Conservation (phyloP, 768 basidiomycete species). For the Coprinellus micaceus region DNA sequence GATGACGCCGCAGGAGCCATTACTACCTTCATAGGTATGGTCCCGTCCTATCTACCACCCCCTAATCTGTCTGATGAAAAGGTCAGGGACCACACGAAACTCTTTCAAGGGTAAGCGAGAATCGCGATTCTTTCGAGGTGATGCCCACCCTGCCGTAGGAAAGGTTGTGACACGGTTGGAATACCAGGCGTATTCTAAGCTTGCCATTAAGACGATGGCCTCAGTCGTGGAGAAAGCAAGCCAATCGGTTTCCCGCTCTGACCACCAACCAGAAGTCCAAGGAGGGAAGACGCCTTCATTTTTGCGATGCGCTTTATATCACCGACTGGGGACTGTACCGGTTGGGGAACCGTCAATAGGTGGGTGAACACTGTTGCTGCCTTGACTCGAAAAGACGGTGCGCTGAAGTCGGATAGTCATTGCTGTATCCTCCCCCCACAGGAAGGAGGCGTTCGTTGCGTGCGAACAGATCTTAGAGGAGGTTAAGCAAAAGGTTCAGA, state of each 20-base stretch:
- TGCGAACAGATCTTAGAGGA: constrained; percentile 85
- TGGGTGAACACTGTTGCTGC: constrained; percentile 16
- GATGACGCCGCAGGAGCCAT: constrained; percentile 68
- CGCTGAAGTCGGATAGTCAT: constrained; percentile 44
- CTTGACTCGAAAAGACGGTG: not conserved
- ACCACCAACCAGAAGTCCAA: constrained; percentile 32
- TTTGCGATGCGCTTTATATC: constrained; percentile 62
- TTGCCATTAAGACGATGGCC: constrained; percentile 76
- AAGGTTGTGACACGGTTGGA: constrained; percentile 69
- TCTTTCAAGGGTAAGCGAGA: constrained; percentile 65
- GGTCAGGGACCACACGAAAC: constrained; percentile 68
- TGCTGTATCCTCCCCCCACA: constrained; percentile 79
- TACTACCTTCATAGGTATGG: constrained; percentile 71
- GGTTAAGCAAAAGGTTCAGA: constrained; percentile 77
- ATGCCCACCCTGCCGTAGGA: constrained; percentile 36
- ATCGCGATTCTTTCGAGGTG: not conserved
- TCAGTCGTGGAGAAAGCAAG: constrained; percentile 51
- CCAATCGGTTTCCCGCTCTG: constrained; percentile 38
- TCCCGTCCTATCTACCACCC: not conserved
- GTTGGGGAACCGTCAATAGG: constrained; percentile 77
- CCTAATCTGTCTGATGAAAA: not conserved
- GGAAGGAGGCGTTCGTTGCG: constrained; percentile 74
- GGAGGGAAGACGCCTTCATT: constrained; percentile 29
- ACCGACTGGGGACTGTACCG: constrained; percentile 74
- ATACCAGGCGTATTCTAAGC: constrained; percentile 79